Evolutionary conservation across 441 rosid genomes (phyloP).

Genomic region (Eugenia klotzschiana): DNA sequence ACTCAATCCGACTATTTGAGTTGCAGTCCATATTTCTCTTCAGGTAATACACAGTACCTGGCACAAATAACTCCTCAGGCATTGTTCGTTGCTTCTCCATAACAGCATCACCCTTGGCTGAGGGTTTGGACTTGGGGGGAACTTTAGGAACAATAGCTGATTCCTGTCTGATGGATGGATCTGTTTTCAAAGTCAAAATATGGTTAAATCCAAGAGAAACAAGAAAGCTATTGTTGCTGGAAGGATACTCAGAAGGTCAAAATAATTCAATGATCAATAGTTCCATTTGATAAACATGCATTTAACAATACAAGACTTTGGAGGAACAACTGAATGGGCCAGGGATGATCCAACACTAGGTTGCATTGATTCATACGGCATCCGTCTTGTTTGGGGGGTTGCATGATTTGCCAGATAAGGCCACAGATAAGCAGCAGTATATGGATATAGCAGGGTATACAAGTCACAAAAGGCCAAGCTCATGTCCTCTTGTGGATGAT

Average conservation of each 20-base stretch:
- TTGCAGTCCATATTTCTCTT: slow-evolving; percentile 33
- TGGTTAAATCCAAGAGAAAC: neutral
- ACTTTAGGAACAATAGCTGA: neutral
- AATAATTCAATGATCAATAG: neutral
- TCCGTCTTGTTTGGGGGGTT: neutral
- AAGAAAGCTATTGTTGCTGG: neutral
- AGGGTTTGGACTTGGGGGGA: slow-evolving; percentile 9
- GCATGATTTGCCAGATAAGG: neutral
- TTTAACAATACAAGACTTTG: neutral
- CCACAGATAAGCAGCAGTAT: neutral
- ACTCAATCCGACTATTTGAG: slow-evolving; percentile 14
- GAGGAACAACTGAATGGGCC: neutral
- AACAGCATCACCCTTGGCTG: slow-evolving; percentile 1
- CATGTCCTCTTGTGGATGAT: neutral
- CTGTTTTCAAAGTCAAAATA: slow-evolving; percentile 9
- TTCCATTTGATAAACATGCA: neutral
- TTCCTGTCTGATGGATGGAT: slow-evolving; percentile 8
- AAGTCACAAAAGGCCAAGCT: neutral
- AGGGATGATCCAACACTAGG: neutral
- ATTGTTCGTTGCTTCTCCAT: slow-evolving; percentile 7
- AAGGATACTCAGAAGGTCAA: neutral
- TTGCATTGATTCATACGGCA: neutral
- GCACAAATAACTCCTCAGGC: slow-evolving; percentile 63
- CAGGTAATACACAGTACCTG: slow-evolving; percentile 63
- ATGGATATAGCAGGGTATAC: neutral